Evolutionary conservation across 192 early-diverging fungal genomes (phyloP).

Genomic region (Linnemannia schmuckeri): DNA sequence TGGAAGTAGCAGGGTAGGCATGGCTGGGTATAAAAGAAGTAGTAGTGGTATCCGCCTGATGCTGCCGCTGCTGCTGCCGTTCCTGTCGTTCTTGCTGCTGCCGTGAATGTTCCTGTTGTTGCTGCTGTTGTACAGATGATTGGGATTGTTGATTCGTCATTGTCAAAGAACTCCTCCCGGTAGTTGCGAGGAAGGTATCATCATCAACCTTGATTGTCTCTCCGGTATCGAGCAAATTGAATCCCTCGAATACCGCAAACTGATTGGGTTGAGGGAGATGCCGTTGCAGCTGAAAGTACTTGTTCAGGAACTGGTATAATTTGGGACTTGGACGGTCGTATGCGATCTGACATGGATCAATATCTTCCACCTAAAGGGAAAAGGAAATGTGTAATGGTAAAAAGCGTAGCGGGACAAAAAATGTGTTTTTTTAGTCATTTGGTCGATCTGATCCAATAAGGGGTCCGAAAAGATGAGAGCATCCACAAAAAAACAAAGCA

Average conservation of each 20-base stretch:
- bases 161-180: background rate
- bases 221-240: constrained; percentile 29
- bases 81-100: background rate
- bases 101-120: background rate
- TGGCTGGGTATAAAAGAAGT: constrained; percentile 3
- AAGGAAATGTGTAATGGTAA: background rate
- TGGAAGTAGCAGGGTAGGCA: background rate
- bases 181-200: background rate
- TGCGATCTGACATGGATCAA: constrained; percentile 54
- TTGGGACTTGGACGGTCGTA: constrained; percentile 58
- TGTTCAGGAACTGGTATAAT: constrained; percentile 47
- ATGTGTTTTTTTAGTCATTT: background rate
- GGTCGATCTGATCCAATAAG: background rate
- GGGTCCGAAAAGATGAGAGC: constrained; percentile 1
- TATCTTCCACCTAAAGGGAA: constrained; percentile 36
- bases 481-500: background rate
- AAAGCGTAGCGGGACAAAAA: background rate
- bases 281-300: constrained; percentile 48
- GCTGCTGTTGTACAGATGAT: background rate
- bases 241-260: constrained; percentile 57
- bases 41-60: background rate
- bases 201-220: constrained; percentile 37
- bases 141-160: background rate
- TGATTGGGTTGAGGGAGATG: constrained; percentile 55
- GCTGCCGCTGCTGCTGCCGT: background rate